Evolutionary conservation across 2,329 filamentous ascomycete species (phyloP).

Genomic region (Waltergamsia citrina): DNA sequence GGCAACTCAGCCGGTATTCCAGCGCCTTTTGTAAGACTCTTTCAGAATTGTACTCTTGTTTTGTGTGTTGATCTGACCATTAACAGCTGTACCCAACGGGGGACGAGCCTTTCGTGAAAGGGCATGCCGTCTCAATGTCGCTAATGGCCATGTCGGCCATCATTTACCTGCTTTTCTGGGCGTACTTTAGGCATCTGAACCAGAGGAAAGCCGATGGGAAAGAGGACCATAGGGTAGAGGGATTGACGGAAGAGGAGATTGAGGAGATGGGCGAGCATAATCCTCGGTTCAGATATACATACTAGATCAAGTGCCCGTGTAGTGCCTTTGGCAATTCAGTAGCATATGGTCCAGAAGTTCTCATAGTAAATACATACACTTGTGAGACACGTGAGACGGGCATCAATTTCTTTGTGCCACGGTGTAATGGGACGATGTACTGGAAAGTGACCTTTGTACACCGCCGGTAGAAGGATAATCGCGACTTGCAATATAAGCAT

Average conservation of each 20-base stretch:
- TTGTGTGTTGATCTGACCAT: neutral
- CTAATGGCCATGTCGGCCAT: constrained; percentile 33
- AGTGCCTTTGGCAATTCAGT: no score
- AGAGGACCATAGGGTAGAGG: constrained; percentile 15
- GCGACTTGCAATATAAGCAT: no score
- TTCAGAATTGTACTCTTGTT: neutral
- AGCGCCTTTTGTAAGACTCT: constrained; percentile 36
- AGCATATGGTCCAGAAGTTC: no score
- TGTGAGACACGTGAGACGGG: no score
- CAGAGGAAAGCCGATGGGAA: constrained; percentile 16
- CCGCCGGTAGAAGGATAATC: no score
- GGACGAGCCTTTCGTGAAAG: constrained; percentile 35
- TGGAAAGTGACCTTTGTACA: no score
- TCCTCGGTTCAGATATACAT: constrained; percentile 18
- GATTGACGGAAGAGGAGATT: constrained; percentile 17
- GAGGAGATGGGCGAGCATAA: constrained; percentile 20
- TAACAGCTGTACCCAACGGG: constrained; percentile 14
- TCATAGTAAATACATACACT: no score
- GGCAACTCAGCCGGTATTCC: constrained; percentile 56
- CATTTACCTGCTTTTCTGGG: constrained; percentile 27
- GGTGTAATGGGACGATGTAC: no score
- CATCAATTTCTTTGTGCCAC: no score
- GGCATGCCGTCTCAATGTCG: constrained; percentile 38
- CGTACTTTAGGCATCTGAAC: constrained; percentile 23
- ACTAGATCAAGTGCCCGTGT: no score